phyloP scores from a whole-genome alignment of 2,329 filamentous ascomycete genomes.

The Karstenula rhodostoma region DNA sequence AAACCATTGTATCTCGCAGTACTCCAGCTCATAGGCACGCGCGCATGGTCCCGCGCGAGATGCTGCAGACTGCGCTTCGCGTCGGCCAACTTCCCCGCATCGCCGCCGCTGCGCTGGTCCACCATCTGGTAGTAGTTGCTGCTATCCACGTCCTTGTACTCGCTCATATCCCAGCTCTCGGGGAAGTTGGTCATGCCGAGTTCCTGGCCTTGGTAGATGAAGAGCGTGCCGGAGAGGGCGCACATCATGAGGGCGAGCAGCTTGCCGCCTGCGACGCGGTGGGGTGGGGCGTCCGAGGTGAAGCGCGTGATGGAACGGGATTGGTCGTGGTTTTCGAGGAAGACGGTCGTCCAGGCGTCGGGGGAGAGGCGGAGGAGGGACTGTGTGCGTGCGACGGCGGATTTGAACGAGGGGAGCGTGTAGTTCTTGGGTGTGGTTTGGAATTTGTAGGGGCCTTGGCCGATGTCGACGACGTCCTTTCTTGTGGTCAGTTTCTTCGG shows the following conservation, averaged over 20 bases:
- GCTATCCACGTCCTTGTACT: slow-evolving; percentile 63
- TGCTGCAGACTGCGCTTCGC: slow-evolving; percentile 64
- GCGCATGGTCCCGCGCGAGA: slow-evolving; percentile 70
- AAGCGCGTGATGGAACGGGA: slow-evolving; percentile 59
- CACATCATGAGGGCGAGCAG: slow-evolving; percentile 58
- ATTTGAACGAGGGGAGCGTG: slow-evolving; percentile 41
- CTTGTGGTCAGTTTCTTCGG: neutral
- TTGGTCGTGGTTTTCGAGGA: slow-evolving; percentile 64
- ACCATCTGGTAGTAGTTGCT: slow-evolving; percentile 60
- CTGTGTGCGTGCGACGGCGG: slow-evolving; percentile 42
- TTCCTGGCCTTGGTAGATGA: slow-evolving; percentile 62
- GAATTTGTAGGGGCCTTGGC: slow-evolving; percentile 48
- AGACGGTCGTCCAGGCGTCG: slow-evolving; percentile 58
- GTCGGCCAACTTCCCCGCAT: slow-evolving; percentile 51
- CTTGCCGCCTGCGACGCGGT: slow-evolving; percentile 57
- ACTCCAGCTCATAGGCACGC: slow-evolving; percentile 75
- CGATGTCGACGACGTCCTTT: slow-evolving; percentile 53
- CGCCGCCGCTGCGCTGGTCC: slow-evolving; percentile 31
- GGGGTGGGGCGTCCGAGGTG: slow-evolving; percentile 56
- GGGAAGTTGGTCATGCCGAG: slow-evolving; percentile 61
- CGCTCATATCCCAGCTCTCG: slow-evolving; percentile 51
- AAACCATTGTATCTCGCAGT: slow-evolving; percentile 67
- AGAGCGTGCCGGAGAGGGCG: slow-evolving; percentile 58
- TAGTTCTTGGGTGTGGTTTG: slow-evolving; percentile 46
- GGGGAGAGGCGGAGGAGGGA: slow-evolving; percentile 36